Evolutionary conservation across 108 stramenopile genomes (phyloP), one percentile per base, ranked within the genome.

Genomic region (Cyclotella atomus): DNA sequence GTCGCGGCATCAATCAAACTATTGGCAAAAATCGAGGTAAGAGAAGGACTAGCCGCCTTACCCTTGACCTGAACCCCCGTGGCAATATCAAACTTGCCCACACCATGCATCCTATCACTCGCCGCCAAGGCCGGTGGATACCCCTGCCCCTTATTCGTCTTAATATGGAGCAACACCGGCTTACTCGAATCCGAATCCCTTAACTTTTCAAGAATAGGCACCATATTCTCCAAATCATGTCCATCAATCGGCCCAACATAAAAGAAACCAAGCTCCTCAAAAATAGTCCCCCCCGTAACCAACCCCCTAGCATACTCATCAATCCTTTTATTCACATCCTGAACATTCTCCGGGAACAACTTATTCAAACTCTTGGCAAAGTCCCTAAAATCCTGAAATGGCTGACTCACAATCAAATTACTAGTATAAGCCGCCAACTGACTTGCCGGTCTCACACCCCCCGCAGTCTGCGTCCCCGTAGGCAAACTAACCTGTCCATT

Each of bases 161-260:
- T 97, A 63, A 98, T 68, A 68, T 98, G 97, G 29, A 98, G 87
- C 61, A 98, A 74, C 27, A 98, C 96, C 15, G 96, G 96, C 71
- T 96, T 96, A 85, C 82, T 85, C 76, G 64, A 83, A 35, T 83
- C 85, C 41, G 81, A 84, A 71, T 96, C 95, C 12, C 95, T 84
- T 32, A 98, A 85, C 59, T 97, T 97, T 77, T 96, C 95, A 29
- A 98, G 76, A 61, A 98, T 98, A 50, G 96, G 98, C 29, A 98
- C 88, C 82, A 98, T 79, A 83, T 96, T 98, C 65, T 96, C 95
- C 71, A 98, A 69, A 85, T 98, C 98, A 75, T 98, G 98, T 21
- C 97, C 98, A 85, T 98, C 98, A 27, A 98, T 93, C 23, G 98
- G 98, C 3, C 98, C 98, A 20, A 98, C 95, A 88, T 98, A 98